Conservation (phyloP, 495 filamentous ascomycete species). For the Podospora sp. region DNA sequence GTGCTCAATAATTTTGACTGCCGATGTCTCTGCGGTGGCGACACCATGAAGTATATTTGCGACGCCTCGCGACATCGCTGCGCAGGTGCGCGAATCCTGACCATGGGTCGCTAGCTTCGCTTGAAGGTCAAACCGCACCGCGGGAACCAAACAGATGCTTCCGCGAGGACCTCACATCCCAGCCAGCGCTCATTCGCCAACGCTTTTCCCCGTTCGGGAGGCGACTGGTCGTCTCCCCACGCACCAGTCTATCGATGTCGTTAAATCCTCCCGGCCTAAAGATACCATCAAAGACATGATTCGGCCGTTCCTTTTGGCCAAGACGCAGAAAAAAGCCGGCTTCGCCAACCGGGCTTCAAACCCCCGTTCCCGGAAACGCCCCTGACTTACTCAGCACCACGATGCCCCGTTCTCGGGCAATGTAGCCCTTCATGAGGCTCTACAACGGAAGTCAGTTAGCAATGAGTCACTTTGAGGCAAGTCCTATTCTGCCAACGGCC, state of each 20-base stretch:
- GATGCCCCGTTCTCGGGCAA: slow-evolving; percentile 81
- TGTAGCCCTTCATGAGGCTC: slow-evolving; percentile 97
- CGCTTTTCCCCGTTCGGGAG: neutral
- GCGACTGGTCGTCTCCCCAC: neutral
- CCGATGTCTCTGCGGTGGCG: neutral
- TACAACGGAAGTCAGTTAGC: slow-evolving; percentile 40
- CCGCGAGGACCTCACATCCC: neutral
- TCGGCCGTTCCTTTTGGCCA: neutral
- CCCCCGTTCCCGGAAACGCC: slow-evolving; percentile 93
- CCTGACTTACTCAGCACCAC: slow-evolving; percentile 89
- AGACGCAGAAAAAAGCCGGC: neutral
- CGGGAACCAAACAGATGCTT: neutral
- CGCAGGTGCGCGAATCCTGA: slow-evolving; percentile 16
- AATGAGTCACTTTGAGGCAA: slow-evolving; percentile 31
- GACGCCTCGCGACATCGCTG: slow-evolving; percentile 3
- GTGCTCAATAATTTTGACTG: slow-evolving; percentile 1
- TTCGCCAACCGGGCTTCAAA: slow-evolving; percentile 54
- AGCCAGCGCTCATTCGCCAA: neutral
- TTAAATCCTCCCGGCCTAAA: neutral
- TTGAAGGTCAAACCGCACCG: neutral
- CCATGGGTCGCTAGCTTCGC: neutral
- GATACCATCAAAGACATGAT: neutral
- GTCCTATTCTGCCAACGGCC: slow-evolving; percentile 14
- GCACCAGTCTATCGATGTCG: neutral
- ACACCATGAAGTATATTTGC: neutral